Percentiles rank a stretch among this genome's conserved stretches.
phyloP scores from a whole-genome alignment of 352 stramenopile genomes.

The Pythium aristosporum region DNA sequence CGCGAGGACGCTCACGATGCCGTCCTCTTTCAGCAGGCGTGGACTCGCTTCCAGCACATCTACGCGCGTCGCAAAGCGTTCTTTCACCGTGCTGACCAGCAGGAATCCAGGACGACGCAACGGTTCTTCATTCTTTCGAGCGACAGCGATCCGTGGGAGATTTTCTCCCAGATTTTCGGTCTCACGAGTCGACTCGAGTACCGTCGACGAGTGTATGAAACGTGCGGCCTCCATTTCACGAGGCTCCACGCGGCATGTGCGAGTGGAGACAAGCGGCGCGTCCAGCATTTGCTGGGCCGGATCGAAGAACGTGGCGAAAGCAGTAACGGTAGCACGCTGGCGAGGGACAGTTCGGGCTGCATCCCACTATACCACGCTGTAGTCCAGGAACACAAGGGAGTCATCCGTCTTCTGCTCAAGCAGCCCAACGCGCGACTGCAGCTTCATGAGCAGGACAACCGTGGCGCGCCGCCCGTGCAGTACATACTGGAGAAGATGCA shows the following conservation, averaged over 20 bases:
- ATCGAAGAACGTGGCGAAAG: no score
- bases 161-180: constrained; percentile 44
- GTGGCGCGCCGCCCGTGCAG: constrained; percentile 37
- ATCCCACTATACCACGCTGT: constrained; percentile 55
- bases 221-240: constrained; percentile 31
- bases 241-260: constrained; percentile 36
- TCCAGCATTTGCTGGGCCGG: constrained; percentile 25
- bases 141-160: constrained; percentile 33
- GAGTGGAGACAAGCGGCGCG: constrained; percentile 21
- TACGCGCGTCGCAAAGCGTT: background rate
- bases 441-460: constrained; percentile 40
- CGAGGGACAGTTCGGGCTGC: constrained; percentile 39
- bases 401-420: constrained; percentile 35
- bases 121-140: constrained; percentile 15
- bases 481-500: constrained; percentile 50
- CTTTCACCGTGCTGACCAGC: constrained; percentile 5
- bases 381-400: constrained; percentile 34
- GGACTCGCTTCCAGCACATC: constrained; percentile 11
- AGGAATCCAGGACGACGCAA: background rate
- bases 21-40: background rate
- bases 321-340: constrained; percentile 25
- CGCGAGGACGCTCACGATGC: background rate
- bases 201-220: constrained; percentile 36
- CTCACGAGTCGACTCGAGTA: constrained; percentile 18
- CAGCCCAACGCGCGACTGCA: constrained; percentile 43